phyloP scores from a whole-genome alignment of 176 grass and related monocot genomes.

The Zea luxurians region DNA sequence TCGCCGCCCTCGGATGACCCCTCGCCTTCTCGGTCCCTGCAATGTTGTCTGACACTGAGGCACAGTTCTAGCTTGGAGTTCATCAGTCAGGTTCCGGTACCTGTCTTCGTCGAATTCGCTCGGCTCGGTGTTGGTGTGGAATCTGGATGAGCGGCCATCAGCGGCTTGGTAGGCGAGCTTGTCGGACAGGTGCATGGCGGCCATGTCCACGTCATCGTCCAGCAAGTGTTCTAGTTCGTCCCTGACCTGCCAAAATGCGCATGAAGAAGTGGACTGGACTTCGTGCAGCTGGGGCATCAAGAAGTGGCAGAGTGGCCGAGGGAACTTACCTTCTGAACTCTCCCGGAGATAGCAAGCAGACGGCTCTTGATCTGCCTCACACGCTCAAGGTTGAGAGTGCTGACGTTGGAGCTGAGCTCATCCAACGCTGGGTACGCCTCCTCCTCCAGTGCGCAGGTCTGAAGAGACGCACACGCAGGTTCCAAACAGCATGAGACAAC shows the following conservation, averaged over 20 bases:
- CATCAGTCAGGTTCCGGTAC: slow-evolving; percentile 13
- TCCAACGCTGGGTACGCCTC: slow-evolving; percentile 74
- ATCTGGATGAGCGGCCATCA: slow-evolving; percentile 23
- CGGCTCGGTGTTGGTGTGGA: slow-evolving; percentile 9
- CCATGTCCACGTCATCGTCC: slow-evolving; percentile 75
- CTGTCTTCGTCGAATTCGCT: slow-evolving; percentile 39
- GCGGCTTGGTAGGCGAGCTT: slow-evolving; percentile 48
- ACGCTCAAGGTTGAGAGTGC: slow-evolving; percentile 71
- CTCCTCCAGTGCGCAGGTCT: slow-evolving; percentile 58
- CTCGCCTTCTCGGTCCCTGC: slow-evolving; percentile 12
- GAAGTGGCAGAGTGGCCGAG: too few relatives aligned
- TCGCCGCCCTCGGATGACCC: neutral
- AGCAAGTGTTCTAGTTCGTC: slow-evolving; percentile 78
- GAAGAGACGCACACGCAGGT: neutral
- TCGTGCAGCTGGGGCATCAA: neutral
- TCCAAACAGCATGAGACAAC: too few relatives aligned
- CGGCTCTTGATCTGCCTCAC: slow-evolving; percentile 73
- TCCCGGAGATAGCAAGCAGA: slow-evolving; percentile 52
- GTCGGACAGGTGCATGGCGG: slow-evolving; percentile 62
- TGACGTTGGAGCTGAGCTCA: slow-evolving; percentile 68
- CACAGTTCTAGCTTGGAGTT: neutral
- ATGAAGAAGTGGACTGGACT: neutral
- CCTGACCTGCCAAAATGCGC: slow-evolving; percentile 47
- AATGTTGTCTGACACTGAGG: neutral
- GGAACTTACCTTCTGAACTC: slow-evolving; percentile 56